Evolutionary conservation across 345 rosid species (phyloP).

Genomic region (Dipteronia dyeriana): DNA sequence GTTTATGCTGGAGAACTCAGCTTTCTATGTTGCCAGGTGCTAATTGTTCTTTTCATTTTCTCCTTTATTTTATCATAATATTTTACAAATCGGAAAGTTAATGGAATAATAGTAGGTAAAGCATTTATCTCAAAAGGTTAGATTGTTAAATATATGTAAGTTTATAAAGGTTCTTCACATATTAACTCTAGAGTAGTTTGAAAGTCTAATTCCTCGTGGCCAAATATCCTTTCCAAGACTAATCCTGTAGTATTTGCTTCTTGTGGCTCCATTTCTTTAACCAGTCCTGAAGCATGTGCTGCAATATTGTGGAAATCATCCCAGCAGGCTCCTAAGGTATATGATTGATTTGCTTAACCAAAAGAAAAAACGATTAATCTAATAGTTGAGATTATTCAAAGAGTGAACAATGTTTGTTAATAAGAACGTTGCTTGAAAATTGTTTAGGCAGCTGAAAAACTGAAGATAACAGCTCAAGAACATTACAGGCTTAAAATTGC

Average conservation of each 20-base stretch:
- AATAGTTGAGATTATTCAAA: background rate
- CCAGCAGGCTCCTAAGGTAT: slow-evolving; percentile 36
- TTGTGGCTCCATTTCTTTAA: slow-evolving; percentile 19
- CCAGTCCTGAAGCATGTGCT: slow-evolving; percentile 36
- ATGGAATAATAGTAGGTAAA: background rate
- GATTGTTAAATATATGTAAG: background rate
- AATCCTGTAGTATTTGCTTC: slow-evolving; percentile 7
- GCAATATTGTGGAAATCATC: slow-evolving; percentile 38
- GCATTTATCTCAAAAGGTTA: background rate
- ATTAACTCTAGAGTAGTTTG: too few species aligned
- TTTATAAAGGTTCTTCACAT: background rate
- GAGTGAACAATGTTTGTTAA: background rate
- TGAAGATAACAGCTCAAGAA: slow-evolving; percentile 38
- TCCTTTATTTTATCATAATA: slow-evolving; percentile 1
- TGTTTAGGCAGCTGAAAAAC: slow-evolving; percentile 31
- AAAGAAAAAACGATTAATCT: background rate
- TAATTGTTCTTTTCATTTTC: background rate
- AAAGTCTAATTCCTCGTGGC: background rate
- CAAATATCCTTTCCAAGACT: background rate
- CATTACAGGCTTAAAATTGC: slow-evolving; percentile 34
- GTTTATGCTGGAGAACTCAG: slow-evolving; percentile 21
- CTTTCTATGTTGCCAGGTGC: slow-evolving; percentile 19
- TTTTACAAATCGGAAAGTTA: slow-evolving; percentile 1
- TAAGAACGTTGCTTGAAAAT: background rate
- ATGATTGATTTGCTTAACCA: background rate